Percentiles rank a stretch among this genome's conserved stretches.
These are phyloP conservation scores for Graphilbum fragrans DNA, from an alignment of 2,329 filamentous ascomycete species.

Conservation along the genomic window DNA sequence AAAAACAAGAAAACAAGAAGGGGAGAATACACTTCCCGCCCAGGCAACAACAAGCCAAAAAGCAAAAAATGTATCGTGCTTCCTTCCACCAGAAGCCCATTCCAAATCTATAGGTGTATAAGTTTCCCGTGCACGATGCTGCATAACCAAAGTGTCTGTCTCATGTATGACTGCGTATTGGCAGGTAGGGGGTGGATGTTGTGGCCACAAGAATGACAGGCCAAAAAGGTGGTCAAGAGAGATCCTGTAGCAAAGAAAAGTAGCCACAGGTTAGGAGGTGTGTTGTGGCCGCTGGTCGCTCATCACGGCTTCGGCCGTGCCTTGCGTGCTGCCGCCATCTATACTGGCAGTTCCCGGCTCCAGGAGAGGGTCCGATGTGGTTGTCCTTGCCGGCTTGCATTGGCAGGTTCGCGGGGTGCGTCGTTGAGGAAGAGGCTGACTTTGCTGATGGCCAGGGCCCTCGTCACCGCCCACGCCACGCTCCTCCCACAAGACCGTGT, in stretches of 20 bases:
- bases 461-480: background rate
- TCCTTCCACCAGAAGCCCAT: background rate
- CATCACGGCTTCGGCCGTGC: too few species aligned
- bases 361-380: too few species aligned
- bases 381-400: too few species aligned
- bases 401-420: too few species aligned
- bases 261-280: too few species aligned
- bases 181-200: background rate
- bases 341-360: too few species aligned
- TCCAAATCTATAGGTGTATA: background rate
- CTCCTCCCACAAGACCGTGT: background rate
- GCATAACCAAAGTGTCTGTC: too few species aligned
- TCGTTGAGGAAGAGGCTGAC: background rate
- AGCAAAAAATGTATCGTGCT: background rate
- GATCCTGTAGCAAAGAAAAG: background rate
- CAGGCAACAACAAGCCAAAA: background rate
- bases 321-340: too few species aligned
- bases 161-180: background rate
- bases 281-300: too few species aligned
- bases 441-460: background rate
- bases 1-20: background rate
- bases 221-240: background rate
- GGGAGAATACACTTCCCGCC: background rate
- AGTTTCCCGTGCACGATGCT: background rate
- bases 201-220: background rate